phyloP scores from a whole-genome alignment of 169 alveolate genomes.

The Plasmodium falciparum region DNA sequence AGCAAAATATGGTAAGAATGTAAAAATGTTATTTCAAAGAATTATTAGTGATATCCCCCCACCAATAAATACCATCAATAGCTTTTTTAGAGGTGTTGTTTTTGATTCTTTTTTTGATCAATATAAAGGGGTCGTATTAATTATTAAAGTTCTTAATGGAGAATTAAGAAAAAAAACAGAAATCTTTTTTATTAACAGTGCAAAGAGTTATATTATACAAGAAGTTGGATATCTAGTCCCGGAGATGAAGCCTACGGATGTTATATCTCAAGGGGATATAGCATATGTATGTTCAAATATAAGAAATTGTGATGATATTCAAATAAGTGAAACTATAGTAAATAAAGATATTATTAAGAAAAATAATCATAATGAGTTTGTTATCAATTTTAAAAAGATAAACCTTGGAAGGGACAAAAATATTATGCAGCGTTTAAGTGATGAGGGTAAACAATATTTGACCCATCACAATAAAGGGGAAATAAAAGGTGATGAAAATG shows the following conservation, averaged over 20 bases:
- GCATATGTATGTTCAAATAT: constrained; percentile 65
- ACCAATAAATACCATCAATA: constrained; percentile 85
- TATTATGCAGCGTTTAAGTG: background rate
- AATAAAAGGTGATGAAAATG: too few species aligned
- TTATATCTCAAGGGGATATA: constrained; percentile 74
- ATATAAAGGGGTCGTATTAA: constrained; percentile 93
- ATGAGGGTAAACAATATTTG: background rate
- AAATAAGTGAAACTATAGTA: constrained; percentile 31
- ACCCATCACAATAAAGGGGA: background rate
- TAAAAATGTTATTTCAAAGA: constrained; percentile 86
- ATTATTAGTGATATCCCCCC: constrained; percentile 88
- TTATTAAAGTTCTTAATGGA: constrained; percentile 87
- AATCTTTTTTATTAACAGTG: constrained; percentile 78
- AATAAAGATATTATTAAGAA: constrained; percentile 19
- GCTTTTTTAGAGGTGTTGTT: constrained; percentile 90
- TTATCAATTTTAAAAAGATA: constrained; percentile 26
- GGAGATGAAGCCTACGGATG: constrained; percentile 76
- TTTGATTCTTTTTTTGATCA: constrained; percentile 93
- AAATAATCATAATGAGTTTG: constrained; percentile 28
- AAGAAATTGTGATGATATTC: constrained; percentile 58
- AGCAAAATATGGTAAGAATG: constrained; percentile 92
- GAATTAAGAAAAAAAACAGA: constrained; percentile 79
- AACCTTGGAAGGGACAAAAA: background rate
- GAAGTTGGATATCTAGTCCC: constrained; percentile 86
- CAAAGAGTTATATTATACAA: constrained; percentile 74